A percentile compares a stretch with the other conserved stretches of the same genome.
Conservation (phyloP, 2,329 filamentous ascomycete species). For the Didymella arachidicola region DNA sequence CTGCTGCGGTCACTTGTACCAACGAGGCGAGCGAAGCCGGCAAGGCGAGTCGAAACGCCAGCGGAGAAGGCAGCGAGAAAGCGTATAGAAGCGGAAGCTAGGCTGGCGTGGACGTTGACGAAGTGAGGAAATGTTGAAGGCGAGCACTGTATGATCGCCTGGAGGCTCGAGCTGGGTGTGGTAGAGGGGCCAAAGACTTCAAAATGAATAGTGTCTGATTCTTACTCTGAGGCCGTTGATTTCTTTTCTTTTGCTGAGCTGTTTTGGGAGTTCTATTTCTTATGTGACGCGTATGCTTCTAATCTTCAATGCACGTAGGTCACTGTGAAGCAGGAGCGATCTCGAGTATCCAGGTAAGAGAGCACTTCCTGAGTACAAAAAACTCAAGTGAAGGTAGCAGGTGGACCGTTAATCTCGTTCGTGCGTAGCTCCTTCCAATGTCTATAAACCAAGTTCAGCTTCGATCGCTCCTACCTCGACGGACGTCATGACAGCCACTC, state of each 20-base stretch:
- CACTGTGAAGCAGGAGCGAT: background rate
- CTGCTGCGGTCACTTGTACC: conserved; percentile 34
- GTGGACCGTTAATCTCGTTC: background rate
- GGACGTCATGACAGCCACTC: background rate
- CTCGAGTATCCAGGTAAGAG: background rate
- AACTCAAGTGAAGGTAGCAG: background rate
- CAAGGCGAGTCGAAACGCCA: conserved; percentile 13
- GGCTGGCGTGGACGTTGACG: conserved; percentile 20
- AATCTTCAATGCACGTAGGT: background rate
- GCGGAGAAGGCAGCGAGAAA: conserved; percentile 24
- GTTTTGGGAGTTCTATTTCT: background rate
- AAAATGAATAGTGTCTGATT: background rate
- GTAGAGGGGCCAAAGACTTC: background rate
- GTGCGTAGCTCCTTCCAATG: background rate
- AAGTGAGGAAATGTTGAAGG: background rate
- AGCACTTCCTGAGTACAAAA: background rate
- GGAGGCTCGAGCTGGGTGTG: background rate
- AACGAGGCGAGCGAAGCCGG: conserved; percentile 17
- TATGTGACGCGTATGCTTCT: too few species aligned
- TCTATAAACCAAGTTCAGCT: background rate
- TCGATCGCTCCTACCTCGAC: background rate
- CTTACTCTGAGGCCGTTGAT: background rate
- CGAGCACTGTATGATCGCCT: too few species aligned
- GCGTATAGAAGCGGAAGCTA: conserved; percentile 29
- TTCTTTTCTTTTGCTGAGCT: background rate